These are phyloP conservation scores for Cardamine chenopodiifolia DNA, from an alignment of 345 rosid species.

Conservation along the genomic window DNA sequence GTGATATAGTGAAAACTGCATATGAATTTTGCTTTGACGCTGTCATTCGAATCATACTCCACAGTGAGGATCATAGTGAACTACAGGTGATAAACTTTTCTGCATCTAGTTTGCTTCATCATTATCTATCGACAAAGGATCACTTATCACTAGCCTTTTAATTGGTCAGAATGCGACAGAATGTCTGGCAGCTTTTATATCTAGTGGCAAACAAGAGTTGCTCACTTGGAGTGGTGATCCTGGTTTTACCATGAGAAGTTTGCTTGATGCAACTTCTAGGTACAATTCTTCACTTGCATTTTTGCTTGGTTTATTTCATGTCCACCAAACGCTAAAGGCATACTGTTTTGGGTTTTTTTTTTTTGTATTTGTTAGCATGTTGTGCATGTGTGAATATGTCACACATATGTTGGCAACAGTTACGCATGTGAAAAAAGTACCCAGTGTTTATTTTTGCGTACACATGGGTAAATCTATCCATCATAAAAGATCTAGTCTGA, in stretches of 20 bases:
- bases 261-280: conserved; percentile 97
- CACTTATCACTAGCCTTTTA: conserved; percentile 38
- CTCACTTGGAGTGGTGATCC: conserved; percentile 86
- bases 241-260: conserved; percentile 75
- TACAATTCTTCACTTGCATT: conserved; percentile 31
- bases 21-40: conserved; percentile 80
- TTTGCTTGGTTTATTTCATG: conserved; percentile 18
- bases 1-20: conserved; percentile 68
- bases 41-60: conserved; percentile 68
- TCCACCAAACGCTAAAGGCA: conserved; percentile 20
- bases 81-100: conserved; percentile 64
- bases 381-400: conserved; percentile 15
- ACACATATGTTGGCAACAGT: conserved; percentile 7
- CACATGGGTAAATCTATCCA: conserved; percentile 9
- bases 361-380: conserved; percentile 16
- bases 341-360: conserved; percentile 15
- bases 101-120: conserved; percentile 5
- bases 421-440: conserved; percentile 9
- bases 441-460: background rate
- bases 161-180: conserved; percentile 82
- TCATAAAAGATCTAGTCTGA: conserved; percentile 3
- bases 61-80: conserved; percentile 89
- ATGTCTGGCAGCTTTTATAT: conserved; percentile 81
- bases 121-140: conserved; percentile 23
- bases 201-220: conserved; percentile 71